phyloP scores from a whole-genome alignment of 139 green algal genomes.

The Ettlia oleoabundans region DNA sequence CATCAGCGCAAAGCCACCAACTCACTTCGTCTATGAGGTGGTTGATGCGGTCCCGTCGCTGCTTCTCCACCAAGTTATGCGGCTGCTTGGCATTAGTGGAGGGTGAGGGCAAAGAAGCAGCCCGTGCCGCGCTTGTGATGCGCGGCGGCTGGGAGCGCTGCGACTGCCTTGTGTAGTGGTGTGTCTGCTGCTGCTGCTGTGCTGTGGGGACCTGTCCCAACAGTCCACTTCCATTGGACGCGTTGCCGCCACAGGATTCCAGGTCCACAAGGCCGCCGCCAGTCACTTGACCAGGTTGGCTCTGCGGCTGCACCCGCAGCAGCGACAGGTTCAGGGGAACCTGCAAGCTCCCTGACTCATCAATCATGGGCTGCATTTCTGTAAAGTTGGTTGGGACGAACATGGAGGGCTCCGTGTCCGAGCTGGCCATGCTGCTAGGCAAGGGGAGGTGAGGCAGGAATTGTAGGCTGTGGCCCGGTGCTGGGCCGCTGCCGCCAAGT shows the following conservation, averaged over 20 bases:
- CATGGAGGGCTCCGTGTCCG: background rate
- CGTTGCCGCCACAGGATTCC: too few relatives aligned
- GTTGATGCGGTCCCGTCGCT: slow-evolving; percentile 82
- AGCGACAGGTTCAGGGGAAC: background rate
- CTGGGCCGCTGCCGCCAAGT: background rate
- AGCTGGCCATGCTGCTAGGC: too few relatives aligned
- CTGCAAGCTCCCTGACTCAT: background rate
- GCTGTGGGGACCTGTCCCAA: too few relatives aligned
- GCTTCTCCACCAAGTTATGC: slow-evolving; percentile 84
- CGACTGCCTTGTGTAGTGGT: background rate
- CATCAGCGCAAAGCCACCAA: too few relatives aligned
- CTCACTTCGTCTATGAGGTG: slow-evolving; percentile 75
- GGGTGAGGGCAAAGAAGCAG: background rate
- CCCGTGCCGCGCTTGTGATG: background rate
- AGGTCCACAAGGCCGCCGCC: too few relatives aligned
- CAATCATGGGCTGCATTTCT: background rate
- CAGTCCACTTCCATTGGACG: too few relatives aligned
- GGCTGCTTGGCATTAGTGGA: slow-evolving; percentile 44
- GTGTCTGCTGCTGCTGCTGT: background rate
- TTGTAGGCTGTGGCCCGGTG: background rate
- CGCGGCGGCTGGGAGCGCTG: background rate
- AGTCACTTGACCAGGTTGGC: background rate
- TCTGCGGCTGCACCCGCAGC: background rate
- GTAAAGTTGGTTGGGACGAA: background rate
- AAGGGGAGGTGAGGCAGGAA: slow-evolving; percentile 19